Conservation (phyloP, 1,284 basidiomycete species). For the Sporisorium sorghi region DNA sequence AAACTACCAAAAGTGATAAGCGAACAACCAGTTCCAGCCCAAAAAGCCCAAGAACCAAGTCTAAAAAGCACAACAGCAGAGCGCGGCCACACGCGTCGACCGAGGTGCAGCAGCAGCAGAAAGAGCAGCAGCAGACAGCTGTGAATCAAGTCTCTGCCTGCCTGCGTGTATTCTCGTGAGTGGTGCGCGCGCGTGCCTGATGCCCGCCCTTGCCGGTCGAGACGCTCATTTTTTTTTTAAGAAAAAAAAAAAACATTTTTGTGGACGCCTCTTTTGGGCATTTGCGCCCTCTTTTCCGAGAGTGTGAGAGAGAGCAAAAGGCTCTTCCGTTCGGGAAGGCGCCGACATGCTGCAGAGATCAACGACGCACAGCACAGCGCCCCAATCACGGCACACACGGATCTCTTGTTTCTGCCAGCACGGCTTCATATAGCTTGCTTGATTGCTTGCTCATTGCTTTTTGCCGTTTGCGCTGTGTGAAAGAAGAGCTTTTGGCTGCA, state of each 20-base stretch:
- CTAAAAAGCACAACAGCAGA: background rate
- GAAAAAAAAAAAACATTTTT: too few species aligned
- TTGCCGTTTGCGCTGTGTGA: too few species aligned
- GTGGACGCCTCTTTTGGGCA: background rate
- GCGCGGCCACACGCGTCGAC: conserved; percentile 5
- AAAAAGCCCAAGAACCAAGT: background rate
- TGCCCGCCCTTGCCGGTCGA: background rate
- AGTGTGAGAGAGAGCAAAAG: too few species aligned
- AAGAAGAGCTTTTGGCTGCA: too few species aligned
- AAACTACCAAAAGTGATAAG: background rate
- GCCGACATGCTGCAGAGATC: conserved; percentile 1
- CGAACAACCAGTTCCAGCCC: background rate
- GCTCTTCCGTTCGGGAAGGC: background rate
- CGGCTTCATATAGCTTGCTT: too few species aligned
- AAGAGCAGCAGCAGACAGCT: conserved; percentile 1
- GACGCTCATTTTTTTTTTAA: too few species aligned
- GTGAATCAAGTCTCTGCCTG: too few species aligned
- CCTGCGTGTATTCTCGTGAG: too few species aligned
- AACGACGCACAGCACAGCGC: background rate
- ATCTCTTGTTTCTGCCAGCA: too few species aligned
- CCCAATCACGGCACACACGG: background rate
- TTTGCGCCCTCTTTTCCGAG: too few species aligned
- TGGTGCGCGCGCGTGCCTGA: background rate
- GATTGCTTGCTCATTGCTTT: too few species aligned
- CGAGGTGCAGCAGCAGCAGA: conserved; percentile 2